These are phyloP conservation scores for Pseudoscleropodium purum DNA, from an alignment of 225 moss, liverwort and hornwort species.

Conservation along the genomic window DNA sequence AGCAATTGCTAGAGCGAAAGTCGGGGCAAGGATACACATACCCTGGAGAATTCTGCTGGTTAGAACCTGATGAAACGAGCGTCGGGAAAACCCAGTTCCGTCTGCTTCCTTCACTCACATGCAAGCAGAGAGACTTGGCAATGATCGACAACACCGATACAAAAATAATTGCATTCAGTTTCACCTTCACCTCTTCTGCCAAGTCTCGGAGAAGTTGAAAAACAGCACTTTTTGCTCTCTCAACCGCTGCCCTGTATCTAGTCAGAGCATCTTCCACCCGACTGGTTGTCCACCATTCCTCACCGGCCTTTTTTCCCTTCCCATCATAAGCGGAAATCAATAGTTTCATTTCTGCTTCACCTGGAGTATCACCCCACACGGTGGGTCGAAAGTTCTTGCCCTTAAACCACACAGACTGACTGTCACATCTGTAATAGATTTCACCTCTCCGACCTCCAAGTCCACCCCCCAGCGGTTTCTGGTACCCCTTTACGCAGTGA, in stretches of 20 bases:
- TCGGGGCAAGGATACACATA: neutral
- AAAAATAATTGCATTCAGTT: conserved; percentile 73
- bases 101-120: conserved; percentile 78
- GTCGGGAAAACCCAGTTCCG: conserved; percentile 76
- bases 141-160: conserved; percentile 64
- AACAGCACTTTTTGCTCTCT: conserved; percentile 49
- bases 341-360: conserved; percentile 76
- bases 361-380: conserved; percentile 58
- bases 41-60: conserved; percentile 6
- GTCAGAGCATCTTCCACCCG: conserved; percentile 55
- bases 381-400: conserved; percentile 71
- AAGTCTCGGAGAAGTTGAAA: conserved; percentile 59
- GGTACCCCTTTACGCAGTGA: conserved; percentile 43
- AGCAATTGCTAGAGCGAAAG: neutral
- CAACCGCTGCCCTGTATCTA: conserved; percentile 61
- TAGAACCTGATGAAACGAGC: conserved; percentile 13
- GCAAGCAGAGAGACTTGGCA: conserved; percentile 69
- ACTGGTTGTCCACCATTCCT: conserved; percentile 78
- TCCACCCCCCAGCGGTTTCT: conserved; percentile 51
- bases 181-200: conserved; percentile 66
- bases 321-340: conserved; percentile 62
- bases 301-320: conserved; percentile 76
- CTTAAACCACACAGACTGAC: conserved; percentile 71
- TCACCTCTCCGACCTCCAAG: conserved; percentile 54
- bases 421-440: conserved; percentile 49